Conservation (phyloP, 225 moss, liverwort and hornwort genomes). For the Bryoerythrophyllum caledonicum region DNA sequence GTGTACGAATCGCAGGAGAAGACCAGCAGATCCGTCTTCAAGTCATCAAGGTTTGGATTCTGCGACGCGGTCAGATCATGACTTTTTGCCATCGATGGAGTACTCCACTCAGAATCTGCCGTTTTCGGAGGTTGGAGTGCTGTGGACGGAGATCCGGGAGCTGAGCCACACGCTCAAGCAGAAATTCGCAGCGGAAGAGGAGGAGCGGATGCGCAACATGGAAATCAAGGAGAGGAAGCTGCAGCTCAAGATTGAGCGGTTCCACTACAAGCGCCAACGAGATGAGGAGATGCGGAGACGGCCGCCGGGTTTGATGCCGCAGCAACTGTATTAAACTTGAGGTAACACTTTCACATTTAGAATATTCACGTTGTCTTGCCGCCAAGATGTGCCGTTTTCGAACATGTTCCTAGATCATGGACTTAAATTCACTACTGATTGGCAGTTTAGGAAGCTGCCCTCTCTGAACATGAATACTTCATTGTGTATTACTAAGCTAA, state of each 20-base stretch:
- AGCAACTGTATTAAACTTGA: background rate
- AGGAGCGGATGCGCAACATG: constrained; percentile 25
- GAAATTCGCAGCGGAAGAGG: constrained; percentile 33
- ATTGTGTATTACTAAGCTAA: no score
- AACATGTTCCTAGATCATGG: background rate
- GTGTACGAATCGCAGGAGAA: background rate
- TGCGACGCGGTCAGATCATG: background rate
- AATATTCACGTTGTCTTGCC: background rate
- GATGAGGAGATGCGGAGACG: constrained; percentile 29
- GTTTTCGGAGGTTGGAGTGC: constrained; percentile 18
- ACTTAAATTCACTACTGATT: no score
- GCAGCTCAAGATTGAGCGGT: constrained; percentile 28
- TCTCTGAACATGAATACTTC: no score
- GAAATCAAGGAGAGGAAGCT: constrained; percentile 34
- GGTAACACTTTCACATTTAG: constrained; percentile 12
- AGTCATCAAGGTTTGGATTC: constrained; percentile 1
- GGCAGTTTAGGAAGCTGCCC: no score
- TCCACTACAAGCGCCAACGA: constrained; percentile 20
- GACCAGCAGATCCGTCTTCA: constrained; percentile 13
- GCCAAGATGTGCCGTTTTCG: no score
- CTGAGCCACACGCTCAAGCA: constrained; percentile 22
- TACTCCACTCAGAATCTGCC: background rate
- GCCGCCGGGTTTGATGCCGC: background rate
- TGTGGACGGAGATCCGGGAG: constrained; percentile 29
- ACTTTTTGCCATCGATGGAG: background rate